phyloP scores from a whole-genome alignment of 345 rosid genomes.

The Populus simonii region DNA sequence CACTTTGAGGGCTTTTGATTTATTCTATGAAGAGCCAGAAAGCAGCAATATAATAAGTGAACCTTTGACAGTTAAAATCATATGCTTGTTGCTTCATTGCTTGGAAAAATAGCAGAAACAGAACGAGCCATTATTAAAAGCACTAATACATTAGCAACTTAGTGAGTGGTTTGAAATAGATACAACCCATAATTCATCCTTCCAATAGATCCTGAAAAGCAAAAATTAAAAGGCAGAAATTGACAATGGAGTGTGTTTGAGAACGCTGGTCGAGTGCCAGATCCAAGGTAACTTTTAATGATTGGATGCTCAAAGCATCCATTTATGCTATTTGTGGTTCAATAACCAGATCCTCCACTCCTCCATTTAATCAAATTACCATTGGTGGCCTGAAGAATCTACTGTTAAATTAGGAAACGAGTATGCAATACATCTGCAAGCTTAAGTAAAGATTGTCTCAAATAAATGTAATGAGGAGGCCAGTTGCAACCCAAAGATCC shows the following conservation, averaged over 20 bases:
- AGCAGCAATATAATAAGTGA: background rate
- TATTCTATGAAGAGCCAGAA: conserved; percentile 52
- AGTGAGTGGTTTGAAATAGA: background rate
- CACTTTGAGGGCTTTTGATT: conserved; percentile 85
- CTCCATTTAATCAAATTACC: background rate
- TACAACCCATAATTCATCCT: background rate
- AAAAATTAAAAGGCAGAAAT: background rate
- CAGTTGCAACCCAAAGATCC: conserved; percentile 1
- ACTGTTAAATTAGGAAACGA: background rate
- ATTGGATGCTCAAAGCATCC: too few relatives aligned
- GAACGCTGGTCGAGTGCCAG: too few relatives aligned
- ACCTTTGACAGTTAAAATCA: background rate
- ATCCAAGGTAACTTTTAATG: too few relatives aligned
- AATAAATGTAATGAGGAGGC: background rate
- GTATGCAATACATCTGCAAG: background rate
- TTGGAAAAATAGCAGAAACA: background rate
- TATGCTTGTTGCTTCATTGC: background rate
- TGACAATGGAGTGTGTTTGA: background rate
- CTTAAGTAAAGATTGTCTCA: background rate
- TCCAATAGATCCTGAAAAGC: background rate
- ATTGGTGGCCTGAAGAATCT: background rate
- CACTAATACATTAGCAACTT: background rate
- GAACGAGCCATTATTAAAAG: background rate
- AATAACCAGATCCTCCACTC: background rate
- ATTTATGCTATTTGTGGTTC: background rate